These are phyloP conservation scores for Ochromonas danica DNA, from an alignment of 108 stramenopile genomes.

Conservation along the genomic window DNA sequence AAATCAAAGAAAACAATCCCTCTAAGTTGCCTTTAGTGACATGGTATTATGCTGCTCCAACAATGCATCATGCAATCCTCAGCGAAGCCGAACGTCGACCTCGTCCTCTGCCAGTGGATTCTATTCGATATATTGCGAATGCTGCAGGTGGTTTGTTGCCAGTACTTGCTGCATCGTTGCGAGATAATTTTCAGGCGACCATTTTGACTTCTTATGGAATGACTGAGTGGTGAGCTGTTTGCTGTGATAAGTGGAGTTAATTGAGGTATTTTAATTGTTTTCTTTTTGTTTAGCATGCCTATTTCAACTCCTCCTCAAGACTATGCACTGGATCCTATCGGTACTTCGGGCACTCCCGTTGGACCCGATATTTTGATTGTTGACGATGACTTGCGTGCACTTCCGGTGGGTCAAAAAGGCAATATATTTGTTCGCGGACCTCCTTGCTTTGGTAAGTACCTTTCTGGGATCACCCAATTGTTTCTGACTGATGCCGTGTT, in stretches of 20 bases:
- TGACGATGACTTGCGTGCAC: conserved; percentile 5
- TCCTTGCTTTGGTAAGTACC: conserved; percentile 20
- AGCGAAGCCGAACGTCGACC: conserved; percentile 23
- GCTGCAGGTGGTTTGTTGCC: not conserved
- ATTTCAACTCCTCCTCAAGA: conserved; percentile 25
- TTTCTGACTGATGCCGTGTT: no score
- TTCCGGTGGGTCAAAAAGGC: not conserved
- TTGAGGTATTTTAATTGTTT: not conserved
- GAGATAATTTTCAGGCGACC: conserved; percentile 35
- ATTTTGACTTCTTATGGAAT: conserved; percentile 68
- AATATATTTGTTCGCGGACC: conserved; percentile 11
- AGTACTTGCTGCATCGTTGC: not conserved
- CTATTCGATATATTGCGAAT: not conserved
- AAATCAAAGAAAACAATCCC: not conserved
- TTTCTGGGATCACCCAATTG: no score
- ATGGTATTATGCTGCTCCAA: conserved; percentile 74
- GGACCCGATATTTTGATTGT: conserved; percentile 9
- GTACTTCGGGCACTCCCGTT: conserved; percentile 9
- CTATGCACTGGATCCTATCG: conserved; percentile 2
- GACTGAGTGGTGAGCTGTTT: conserved; percentile 60
- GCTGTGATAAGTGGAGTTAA: not conserved
- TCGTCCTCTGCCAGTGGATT: not conserved
- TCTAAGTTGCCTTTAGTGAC: no score
- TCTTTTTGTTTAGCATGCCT: conserved; percentile 28
- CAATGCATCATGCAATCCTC: conserved; percentile 69